These are phyloP conservation scores for Lagenidium giganteum DNA, from an alignment of 352 stramenopile genomes.

Conservation along the genomic window DNA sequence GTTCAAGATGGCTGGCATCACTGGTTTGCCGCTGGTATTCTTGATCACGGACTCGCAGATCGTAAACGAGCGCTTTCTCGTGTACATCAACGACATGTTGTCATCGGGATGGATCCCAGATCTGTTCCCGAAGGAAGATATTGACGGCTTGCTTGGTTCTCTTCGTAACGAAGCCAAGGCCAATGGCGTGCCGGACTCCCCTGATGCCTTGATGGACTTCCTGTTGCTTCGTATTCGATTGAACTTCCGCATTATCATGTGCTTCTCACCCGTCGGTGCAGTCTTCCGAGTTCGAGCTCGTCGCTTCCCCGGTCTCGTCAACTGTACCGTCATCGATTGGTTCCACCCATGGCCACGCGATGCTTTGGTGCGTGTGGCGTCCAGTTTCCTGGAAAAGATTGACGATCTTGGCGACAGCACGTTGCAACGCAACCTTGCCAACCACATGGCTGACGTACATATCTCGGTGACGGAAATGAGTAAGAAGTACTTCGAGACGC, in stretches of 20 bases:
- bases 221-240: conserved; percentile 85
- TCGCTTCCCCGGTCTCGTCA: conserved; percentile 93
- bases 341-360: conserved; percentile 96
- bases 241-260: conserved; percentile 95
- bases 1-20: conserved; percentile 94
- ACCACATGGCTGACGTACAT: conserved; percentile 96
- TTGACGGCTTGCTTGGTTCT: conserved; percentile 85
- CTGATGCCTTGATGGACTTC: conserved; percentile 92
- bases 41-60: conserved; percentile 99
- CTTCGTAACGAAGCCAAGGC: conserved; percentile 93
- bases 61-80: conserved; percentile 97
- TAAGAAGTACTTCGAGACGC: conserved; percentile 89
- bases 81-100: conserved; percentile 99
- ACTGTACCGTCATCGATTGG: conserved; percentile 95
- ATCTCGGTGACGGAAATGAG: conserved; percentile 93
- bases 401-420: conserved; percentile 76
- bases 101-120: conserved; percentile 93
- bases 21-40: conserved; percentile 93
- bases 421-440: conserved; percentile 86
- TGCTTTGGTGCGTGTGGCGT: conserved; percentile 91
- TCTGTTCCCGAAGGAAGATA: conserved; percentile 95
- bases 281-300: conserved; percentile 92
- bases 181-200: conserved; percentile 87
- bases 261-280: conserved; percentile 95
- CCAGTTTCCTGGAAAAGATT: conserved; percentile 92